phyloP scores from a whole-genome alignment of 352 stramenopile species.

The Albugo candida region DNA sequence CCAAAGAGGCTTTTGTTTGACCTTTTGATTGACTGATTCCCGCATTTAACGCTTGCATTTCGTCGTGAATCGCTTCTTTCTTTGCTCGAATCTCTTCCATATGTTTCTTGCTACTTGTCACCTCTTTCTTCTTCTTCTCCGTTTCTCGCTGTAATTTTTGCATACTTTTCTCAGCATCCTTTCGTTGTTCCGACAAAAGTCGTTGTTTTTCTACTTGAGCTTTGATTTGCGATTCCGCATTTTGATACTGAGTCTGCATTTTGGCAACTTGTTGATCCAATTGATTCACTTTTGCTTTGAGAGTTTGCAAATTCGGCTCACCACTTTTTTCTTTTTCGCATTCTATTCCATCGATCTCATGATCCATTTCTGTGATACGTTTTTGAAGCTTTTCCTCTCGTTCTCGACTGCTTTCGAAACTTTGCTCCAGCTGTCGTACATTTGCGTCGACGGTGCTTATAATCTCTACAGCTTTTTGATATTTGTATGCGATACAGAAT shows the following conservation, averaged over 20 bases:
- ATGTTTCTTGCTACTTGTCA: conserved; percentile 47
- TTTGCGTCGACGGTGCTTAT: conserved; percentile 75
- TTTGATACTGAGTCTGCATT: conserved; percentile 59
- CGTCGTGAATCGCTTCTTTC: conserved; percentile 38
- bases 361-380: conserved; percentile 60
- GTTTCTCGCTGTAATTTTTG: conserved; percentile 21
- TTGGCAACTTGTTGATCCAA: conserved; percentile 70
- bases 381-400: conserved; percentile 30
- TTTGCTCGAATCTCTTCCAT: conserved; percentile 41
- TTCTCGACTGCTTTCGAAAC: conserved; percentile 44
- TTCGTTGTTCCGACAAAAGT: conserved; percentile 39
- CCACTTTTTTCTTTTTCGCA: conserved; percentile 64
- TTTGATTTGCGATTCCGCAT: conserved; percentile 50
- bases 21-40: conserved; percentile 55
- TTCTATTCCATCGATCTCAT: conserved; percentile 69
- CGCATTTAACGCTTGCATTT: conserved; percentile 76
- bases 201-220: conserved; percentile 37
- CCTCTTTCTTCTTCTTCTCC: conserved; percentile 26
- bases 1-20: conserved; percentile 51
- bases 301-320: conserved; percentile 64
- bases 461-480: conserved; percentile 73
- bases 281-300: conserved; percentile 58
- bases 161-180: conserved; percentile 62
- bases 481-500: conserved; percentile 95
- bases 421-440: conserved; percentile 77